Conservation (phyloP, 345 rosid genomes). For the Odontarrhena argentea region DNA sequence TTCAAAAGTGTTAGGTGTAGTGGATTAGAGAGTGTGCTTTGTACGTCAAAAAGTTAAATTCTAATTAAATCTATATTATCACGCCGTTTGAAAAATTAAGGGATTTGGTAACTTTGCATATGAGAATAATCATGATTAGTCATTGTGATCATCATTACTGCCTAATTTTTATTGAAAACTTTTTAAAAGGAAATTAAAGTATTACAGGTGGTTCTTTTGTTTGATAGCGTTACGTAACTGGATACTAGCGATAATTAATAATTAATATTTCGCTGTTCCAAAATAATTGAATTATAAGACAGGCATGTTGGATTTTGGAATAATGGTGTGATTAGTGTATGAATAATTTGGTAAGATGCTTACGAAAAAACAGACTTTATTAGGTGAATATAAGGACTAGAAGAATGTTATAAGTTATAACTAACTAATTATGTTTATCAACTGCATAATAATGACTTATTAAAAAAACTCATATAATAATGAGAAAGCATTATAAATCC, state of each 20-base stretch:
- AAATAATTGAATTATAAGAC: not conserved
- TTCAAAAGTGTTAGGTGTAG: not conserved
- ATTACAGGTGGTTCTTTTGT: not conserved
- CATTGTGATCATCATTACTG: conserved; percentile 36
- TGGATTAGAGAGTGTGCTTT: conserved; percentile 37
- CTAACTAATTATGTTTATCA: too few relatives aligned
- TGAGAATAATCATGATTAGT: conserved; percentile 35
- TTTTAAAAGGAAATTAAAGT: not conserved
- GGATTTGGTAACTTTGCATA: conserved; percentile 4
- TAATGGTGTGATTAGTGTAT: too few relatives aligned
- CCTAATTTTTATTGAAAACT: conserved; percentile 1
- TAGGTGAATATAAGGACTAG: too few relatives aligned
- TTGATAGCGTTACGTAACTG: not conserved
- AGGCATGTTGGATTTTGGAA: too few relatives aligned
- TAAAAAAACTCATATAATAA: not conserved
- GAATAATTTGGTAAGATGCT: too few relatives aligned
- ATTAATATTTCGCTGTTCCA: not conserved
- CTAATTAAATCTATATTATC: conserved; percentile 26
- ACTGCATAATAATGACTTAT: too few relatives aligned
- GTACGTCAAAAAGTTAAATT: conserved; percentile 19
- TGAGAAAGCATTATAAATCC: conserved; percentile 1
- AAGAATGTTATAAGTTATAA: too few relatives aligned
- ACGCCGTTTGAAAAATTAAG: conserved; percentile 21
- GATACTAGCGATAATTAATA: not conserved
- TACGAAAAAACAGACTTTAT: too few relatives aligned